phyloP scores from a whole-genome alignment of 345 rosid species.

The Geranium rotundifolium region DNA sequence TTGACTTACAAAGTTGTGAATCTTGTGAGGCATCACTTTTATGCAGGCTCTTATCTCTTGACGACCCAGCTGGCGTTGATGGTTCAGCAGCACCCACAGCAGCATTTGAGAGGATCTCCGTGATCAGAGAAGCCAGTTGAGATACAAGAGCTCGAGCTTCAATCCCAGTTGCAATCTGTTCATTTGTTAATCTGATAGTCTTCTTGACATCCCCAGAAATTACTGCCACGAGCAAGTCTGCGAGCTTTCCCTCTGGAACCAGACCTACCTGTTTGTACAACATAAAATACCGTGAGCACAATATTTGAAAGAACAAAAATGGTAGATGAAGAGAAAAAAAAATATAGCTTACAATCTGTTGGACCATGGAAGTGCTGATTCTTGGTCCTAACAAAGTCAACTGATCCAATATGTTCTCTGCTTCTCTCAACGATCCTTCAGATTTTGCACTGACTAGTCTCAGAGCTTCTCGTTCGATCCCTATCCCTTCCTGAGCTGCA shows the following conservation, averaged over 20 bases:
- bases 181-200: constrained; percentile 18
- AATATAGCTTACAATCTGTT: constrained; percentile 20
- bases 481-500: constrained; percentile 14
- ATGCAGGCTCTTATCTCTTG: constrained; percentile 6
- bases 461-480: constrained; percentile 20
- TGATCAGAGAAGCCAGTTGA: constrained; percentile 23
- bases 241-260: constrained; percentile 17
- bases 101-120: constrained; percentile 15
- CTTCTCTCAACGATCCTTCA: constrained; percentile 32
- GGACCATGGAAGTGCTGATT: constrained; percentile 20
- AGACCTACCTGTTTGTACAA: constrained; percentile 20
- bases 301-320: neutral
- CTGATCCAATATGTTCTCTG: constrained; percentile 27
- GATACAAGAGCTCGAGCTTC: constrained; percentile 18
- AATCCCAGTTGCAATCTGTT: constrained; percentile 17
- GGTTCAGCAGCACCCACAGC: constrained; percentile 5
- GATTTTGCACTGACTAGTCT: constrained; percentile 21
- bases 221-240: constrained; percentile 18
- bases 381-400: constrained; percentile 17
- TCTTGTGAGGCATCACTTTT: neutral
- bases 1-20: constrained; percentile 8
- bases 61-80: constrained; percentile 7
- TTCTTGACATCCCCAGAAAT: constrained; percentile 20
- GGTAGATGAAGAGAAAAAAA: neutral
- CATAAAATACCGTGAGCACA: neutral